These are phyloP conservation scores for Vitis riparia DNA, from an alignment of 164 flowering plant species.

Conservation along the genomic window DNA sequence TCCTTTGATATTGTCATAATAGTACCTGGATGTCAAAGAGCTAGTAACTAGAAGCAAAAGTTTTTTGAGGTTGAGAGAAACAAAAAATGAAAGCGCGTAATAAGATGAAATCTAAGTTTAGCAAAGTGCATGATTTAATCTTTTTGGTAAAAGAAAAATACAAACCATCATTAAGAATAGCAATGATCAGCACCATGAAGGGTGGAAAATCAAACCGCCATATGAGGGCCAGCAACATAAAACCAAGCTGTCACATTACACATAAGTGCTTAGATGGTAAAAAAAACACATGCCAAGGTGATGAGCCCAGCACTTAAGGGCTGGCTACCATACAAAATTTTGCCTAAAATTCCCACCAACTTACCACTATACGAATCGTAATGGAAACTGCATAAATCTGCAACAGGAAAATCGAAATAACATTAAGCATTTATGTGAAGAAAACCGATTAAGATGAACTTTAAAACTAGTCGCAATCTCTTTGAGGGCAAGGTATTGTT, in stretches of 20 bases:
- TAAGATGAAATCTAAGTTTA: too few relatives aligned
- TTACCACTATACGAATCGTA: conserved; percentile 93
- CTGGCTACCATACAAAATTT: too few relatives aligned
- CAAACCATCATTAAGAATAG: conserved; percentile 88
- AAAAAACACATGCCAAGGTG: not conserved
- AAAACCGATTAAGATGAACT: too few relatives aligned
- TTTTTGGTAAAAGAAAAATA: not conserved
- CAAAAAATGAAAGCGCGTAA: not conserved
- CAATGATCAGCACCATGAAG: conserved; percentile 94
- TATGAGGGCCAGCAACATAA: conserved; percentile 84
- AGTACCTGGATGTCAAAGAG: conserved; percentile 59
- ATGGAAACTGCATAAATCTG: conserved; percentile 97
- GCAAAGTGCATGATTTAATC: not conserved
- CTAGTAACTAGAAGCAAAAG: conserved; percentile 2
- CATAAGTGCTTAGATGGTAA: conserved; percentile 5
- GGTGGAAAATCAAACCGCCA: conserved; percentile 95
- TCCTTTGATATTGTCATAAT: conserved; percentile 96
- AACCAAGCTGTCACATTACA: conserved; percentile 65
- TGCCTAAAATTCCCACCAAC: conserved; percentile 10
- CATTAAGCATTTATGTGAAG: too few relatives aligned
- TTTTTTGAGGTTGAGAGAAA: not conserved
- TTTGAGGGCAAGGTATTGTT: too few relatives aligned
- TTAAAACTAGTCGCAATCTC: too few relatives aligned
- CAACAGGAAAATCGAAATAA: conserved; percentile 15
- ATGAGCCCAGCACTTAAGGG: not conserved